Evolutionary conservation across 768 basidiomycete species (phyloP).

Genomic region (Lyophyllum decastes): DNA sequence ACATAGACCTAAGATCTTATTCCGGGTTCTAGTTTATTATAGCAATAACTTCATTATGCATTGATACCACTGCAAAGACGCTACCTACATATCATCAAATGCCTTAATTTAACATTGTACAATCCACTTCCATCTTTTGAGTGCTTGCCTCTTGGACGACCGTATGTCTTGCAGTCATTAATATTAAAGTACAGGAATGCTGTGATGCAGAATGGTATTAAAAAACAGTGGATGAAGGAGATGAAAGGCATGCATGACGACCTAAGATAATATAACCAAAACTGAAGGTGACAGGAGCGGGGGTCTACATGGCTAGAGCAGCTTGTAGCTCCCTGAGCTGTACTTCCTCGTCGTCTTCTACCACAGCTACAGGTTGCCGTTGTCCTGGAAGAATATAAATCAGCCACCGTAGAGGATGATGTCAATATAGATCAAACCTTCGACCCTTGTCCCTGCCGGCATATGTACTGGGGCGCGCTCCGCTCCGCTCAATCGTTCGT

Average conservation of each 20-base stretch:
- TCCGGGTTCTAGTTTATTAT: slow-evolving; percentile 25
- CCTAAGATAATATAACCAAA: slow-evolving; percentile 19
- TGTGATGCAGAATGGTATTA: slow-evolving; percentile 19
- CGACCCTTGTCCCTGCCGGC: slow-evolving; percentile 61
- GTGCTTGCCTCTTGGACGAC: slow-evolving; percentile 1
- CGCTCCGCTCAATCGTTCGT: slow-evolving; percentile 81
- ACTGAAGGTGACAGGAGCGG: slow-evolving; percentile 12
- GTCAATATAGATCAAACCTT: slow-evolving; percentile 39
- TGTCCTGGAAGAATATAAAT: slow-evolving; percentile 19
- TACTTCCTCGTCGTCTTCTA: slow-evolving; percentile 90
- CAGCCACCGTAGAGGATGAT: neutral
- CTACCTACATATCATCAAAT: slow-evolving; percentile 19
- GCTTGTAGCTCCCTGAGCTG: slow-evolving; percentile 90
- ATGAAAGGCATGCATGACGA: slow-evolving; percentile 19
- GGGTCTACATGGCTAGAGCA: slow-evolving; percentile 72
- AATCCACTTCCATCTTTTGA: slow-evolving; percentile 8
- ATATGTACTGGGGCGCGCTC: slow-evolving; percentile 88
- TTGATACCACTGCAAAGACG: slow-evolving; percentile 33
- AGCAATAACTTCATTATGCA: slow-evolving; percentile 26
- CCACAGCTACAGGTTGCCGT: slow-evolving; percentile 40
- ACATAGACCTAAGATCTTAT: slow-evolving; percentile 27
- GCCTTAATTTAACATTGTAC: slow-evolving; percentile 30
- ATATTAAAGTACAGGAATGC: slow-evolving; percentile 27
- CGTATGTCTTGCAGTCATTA: slow-evolving; percentile 22
- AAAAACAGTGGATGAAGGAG: slow-evolving; percentile 16